Evolutionary conservation across 345 rosid species (phyloP), one percentile per base, ranked within the genome.

Genomic region (Heritiera littoralis): DNA sequence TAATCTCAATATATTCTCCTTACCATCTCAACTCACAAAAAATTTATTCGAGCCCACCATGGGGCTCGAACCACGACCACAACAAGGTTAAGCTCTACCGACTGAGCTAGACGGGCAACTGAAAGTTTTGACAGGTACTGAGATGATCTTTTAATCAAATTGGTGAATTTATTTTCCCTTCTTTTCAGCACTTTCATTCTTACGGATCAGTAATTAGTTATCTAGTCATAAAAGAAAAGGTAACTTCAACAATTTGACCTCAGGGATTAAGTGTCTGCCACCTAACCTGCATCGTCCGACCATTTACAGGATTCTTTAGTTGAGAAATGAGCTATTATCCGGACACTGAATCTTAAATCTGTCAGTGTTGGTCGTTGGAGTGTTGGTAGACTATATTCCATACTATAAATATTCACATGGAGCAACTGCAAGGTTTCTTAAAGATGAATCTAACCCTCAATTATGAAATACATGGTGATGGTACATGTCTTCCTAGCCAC

Each of bases 31-130:
- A 0, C 28, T 23, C 28, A 23, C 28, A 23, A 23, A 23, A 23
- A 23, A 23, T 23, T 23, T 23, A 23, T 23, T 11, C 0, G 11
- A 38, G 86, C 81, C 89, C 83, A 86, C 83, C 89, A 82, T 81
- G 84, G 88, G 86, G 81, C 81, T 85, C 81, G 83, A 84, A 85
- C 84, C 88, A 85, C 83, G 84, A 88, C 93, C 86, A 85, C 87
- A 84, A 85, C 87, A 84, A 81, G 85, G 87, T 88, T 85, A 85
- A 85, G 84, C 84, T 83, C 86, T 73, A 83, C 84, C 80, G 72
- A 72, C 86, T 78, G 82, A 86, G 86, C 84, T 78, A 81, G 88
- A 86, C 80, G 84, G 87, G 82, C 86, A 14, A 14, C 0, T 38
- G 2, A 38, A 38, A 4, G 2, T 41, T 41, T 41, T 5, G 38